Base-by-base conservation (phyloP, 2,329 filamentous ascomycete species). In the Phoma herbarum region DNA sequence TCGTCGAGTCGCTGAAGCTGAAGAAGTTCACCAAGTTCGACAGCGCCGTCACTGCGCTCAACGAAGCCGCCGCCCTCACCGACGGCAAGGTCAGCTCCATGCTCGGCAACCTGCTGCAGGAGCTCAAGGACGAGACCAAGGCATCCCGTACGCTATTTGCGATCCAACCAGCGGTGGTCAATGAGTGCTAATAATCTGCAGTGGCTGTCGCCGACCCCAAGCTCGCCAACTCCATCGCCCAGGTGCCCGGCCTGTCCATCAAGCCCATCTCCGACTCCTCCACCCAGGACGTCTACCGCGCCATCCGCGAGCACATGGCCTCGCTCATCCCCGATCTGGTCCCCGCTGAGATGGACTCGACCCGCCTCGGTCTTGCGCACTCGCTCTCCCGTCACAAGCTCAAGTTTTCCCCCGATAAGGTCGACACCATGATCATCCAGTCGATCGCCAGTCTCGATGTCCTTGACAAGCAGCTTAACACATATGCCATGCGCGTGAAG, bases 351-450 rank as follows among this genome's bases (percentile, higher is more conserved):
- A 88, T 98, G 75, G 90, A 92, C 75, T 95, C 93, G 72, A 98
- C 98, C 91, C 90, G 92, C 23, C 86, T 99, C 60, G 95, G 95
- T 87, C 89, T 99, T 49, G 96, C 94, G 33, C 95, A 99, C 83
- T 97, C 93, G 56, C 89, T 99, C 73, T 96, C 94, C 46, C 69
- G 75, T 22, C 93, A 99, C 83, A 98, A 97, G 85, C 88, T 99
- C 75, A 97, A 97, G 84, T 99, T 99, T 82, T 97, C 92, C 9
- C 90, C 94, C 57, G 93, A 99, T 77, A 99, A 99, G 85, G 94
- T 99, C 68, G 95, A 99, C 77, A 95, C 95, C 50, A 99, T 99
- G 95, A 97, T 99, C 75, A 93, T 99, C 58, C 95, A 99, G 82
- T 93, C 93, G 57, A 95, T 99, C 76, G 71, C 87, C 33, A 69